Percentiles rank a stretch among this genome's conserved stretches.
Conservation (phyloP, 78 protist genomes). For the Dictyostelium capitatum region DNA sequence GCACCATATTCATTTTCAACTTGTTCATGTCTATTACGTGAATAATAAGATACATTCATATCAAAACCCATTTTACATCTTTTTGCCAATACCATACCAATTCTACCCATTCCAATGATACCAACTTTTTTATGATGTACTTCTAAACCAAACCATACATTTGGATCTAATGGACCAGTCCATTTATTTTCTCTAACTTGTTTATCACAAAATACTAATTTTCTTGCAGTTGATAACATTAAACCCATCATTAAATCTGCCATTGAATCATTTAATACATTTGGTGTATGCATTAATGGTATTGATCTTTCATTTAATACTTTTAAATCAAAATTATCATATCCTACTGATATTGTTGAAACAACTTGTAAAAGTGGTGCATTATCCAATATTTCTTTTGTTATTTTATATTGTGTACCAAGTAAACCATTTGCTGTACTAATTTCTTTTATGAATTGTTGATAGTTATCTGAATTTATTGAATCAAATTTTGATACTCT, state of each 20-base stretch:
- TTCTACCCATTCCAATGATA: constrained; percentile 83
- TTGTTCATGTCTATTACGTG: neutral
- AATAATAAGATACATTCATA: constrained; percentile 54
- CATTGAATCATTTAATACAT: constrained; percentile 43
- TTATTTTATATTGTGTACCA: neutral
- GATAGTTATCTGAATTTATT: neutral
- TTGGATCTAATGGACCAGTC: neutral
- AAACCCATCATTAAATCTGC: constrained; percentile 76
- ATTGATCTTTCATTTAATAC: neutral
- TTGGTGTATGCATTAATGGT: constrained; percentile 51
- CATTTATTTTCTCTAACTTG: neutral
- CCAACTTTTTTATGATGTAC: constrained; percentile 82
- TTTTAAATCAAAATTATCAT: constrained; percentile 38
- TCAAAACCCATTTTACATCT: constrained; percentile 40
- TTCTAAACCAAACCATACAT: constrained; percentile 44
- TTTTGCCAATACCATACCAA: constrained; percentile 74
- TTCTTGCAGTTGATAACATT: constrained; percentile 48
- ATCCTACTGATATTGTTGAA: constrained; percentile 62
- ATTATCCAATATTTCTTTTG: neutral
- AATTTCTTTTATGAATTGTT: neutral
- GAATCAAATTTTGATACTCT: neutral
- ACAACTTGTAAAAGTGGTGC: neutral
- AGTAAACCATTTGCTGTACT: neutral
- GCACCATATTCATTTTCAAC: neutral
- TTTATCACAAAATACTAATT: neutral